Conservation (phyloP, 768 basidiomycete species). For the Tulasnella sp. region DNA sequence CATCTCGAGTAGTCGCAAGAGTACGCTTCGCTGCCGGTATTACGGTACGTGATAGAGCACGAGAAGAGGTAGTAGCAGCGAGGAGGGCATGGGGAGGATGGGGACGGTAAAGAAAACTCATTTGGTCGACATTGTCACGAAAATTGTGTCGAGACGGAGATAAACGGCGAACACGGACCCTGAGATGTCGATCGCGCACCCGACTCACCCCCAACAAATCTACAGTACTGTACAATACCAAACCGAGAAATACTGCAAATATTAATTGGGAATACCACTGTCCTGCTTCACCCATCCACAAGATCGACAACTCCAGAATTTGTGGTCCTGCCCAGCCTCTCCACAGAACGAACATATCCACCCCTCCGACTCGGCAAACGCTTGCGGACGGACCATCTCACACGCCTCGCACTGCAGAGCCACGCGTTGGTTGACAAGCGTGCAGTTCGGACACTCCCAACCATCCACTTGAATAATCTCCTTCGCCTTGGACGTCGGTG, state of each 20-base stretch:
- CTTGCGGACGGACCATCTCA: constrained; percentile 23
- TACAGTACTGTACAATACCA: background rate
- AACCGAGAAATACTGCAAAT: background rate
- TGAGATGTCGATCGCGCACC: background rate
- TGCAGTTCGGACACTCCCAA: constrained; percentile 34
- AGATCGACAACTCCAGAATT: constrained; percentile 61
- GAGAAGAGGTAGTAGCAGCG: background rate
- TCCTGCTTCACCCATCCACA: constrained; percentile 55
- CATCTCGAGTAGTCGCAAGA: background rate
- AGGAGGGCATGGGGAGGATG: background rate
- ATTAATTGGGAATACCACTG: background rate
- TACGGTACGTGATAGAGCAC: background rate
- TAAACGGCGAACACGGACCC: background rate
- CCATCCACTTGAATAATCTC: background rate
- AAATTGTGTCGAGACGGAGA: constrained; percentile 7
- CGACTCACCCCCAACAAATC: background rate
- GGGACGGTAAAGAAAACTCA: background rate
- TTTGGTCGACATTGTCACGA: background rate
- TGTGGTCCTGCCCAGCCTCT: constrained; percentile 45
- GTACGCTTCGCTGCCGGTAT: background rate
- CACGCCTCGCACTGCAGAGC: constrained; percentile 54
- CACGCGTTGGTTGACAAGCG: constrained; percentile 44
- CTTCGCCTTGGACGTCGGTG: background rate
- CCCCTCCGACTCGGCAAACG: constrained; percentile 27
- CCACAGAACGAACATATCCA: constrained; percentile 62